Conservation (phyloP, 2,329 filamentous ascomycete genomes). For the Triangularia setosa region DNA sequence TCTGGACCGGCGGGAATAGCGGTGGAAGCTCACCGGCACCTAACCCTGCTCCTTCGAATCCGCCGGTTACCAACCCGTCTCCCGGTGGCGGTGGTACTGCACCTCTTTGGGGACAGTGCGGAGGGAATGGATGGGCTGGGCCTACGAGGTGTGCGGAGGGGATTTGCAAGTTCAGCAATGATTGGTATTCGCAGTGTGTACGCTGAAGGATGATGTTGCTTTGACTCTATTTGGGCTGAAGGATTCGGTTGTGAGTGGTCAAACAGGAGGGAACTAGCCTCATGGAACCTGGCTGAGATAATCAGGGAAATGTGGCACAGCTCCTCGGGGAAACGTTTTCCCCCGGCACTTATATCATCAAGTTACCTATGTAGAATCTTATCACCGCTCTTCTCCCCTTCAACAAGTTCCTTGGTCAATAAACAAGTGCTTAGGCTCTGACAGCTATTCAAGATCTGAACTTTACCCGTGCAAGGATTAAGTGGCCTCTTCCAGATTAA, state of each 20-base stretch:
- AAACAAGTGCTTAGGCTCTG: no score
- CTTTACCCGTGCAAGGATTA: no score
- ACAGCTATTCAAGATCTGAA: no score
- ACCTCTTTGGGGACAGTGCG: slow-evolving; percentile 11
- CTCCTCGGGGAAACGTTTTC: background rate
- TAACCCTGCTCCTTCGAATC: background rate
- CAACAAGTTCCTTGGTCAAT: no score
- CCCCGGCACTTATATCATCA: no score
- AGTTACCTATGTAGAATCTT: no score
- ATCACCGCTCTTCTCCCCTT: no score
- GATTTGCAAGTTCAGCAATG: slow-evolving; percentile 10
- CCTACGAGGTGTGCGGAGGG: slow-evolving; percentile 9
- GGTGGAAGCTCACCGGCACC: background rate
- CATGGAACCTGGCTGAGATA: background rate
- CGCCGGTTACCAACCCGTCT: background rate
- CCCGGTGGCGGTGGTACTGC: background rate
- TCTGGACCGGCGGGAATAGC: slow-evolving; percentile 8
- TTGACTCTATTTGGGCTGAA: no score
- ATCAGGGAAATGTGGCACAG: background rate
- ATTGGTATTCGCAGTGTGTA: slow-evolving; percentile 16
- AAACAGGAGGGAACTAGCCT: no score
- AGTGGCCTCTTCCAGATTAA: no score
- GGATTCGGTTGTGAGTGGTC: no score
- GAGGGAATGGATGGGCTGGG: slow-evolving; percentile 7
- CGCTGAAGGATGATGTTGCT: background rate